These are phyloP conservation scores for Ganoderma lucidum DNA, from an alignment of 1,284 basidiomycete species.

Conservation along the genomic window DNA sequence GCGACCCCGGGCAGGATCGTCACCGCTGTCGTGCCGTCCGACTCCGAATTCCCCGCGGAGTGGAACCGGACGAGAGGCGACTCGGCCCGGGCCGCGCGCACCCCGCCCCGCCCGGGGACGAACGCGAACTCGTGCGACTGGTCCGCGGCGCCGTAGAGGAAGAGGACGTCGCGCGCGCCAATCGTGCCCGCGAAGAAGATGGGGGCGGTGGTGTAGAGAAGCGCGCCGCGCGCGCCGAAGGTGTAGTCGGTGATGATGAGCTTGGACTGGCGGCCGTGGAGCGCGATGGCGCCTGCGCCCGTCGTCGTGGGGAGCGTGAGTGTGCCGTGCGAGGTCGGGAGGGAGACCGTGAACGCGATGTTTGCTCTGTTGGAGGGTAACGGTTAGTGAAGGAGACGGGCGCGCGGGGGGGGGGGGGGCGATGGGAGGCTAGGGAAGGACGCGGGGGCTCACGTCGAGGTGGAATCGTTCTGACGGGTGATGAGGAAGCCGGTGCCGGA, in stretches of 20 bases:
- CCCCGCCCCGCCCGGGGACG: constrained; percentile 49
- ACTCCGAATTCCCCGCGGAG: no score
- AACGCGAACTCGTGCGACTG: constrained; percentile 71
- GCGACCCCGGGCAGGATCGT: constrained; percentile 59
- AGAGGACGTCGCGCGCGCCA: constrained; percentile 70
- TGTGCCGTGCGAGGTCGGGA: constrained; percentile 57
- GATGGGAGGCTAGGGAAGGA: no score
- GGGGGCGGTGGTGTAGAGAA: constrained; percentile 72
- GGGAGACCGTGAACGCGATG: constrained; percentile 62
- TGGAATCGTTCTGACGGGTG: constrained; percentile 70
- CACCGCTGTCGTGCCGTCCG: constrained; percentile 44
- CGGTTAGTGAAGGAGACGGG: no score
- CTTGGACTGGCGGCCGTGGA: constrained; percentile 75
- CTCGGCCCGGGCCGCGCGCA: no score
- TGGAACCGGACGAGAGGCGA: constrained; percentile 18
- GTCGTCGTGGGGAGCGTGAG: constrained; percentile 62
- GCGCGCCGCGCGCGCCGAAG: constrained; percentile 60
- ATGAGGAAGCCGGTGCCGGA: constrained; percentile 73
- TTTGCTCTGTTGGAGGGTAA: constrained; percentile 46
- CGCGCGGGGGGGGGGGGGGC: no score
- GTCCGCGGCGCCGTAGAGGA: constrained; percentile 66
- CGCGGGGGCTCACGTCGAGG: constrained; percentile 58
- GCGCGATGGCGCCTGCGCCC: constrained; percentile 53
- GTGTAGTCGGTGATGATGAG: constrained; percentile 72
- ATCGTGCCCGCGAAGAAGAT: constrained; percentile 74